phyloP scores from a whole-genome alignment of 495 filamentous ascomycete genomes.

The Penicillium crystallinum region DNA sequence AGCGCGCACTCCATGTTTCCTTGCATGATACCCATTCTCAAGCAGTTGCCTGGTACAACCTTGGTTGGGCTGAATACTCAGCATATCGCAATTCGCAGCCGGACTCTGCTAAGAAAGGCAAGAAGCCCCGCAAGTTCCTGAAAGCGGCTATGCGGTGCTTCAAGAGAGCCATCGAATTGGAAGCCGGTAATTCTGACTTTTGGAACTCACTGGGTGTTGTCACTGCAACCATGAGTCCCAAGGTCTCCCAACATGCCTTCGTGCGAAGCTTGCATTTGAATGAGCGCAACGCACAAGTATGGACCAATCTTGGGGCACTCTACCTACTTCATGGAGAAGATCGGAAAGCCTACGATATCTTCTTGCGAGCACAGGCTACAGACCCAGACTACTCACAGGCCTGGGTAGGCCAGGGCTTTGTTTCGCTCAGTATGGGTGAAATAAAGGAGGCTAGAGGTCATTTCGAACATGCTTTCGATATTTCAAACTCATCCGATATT shows the following conservation, averaged over 20 bases:
- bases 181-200: constrained; percentile 93
- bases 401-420: constrained; percentile 88
- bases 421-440: constrained; percentile 72
- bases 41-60: constrained; percentile 92
- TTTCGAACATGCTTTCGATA: constrained; percentile 95
- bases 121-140: constrained; percentile 55
- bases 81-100: constrained; percentile 60
- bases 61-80: constrained; percentile 88
- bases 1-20: constrained; percentile 72
- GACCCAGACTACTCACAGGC: constrained; percentile 90
- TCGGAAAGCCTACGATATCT: constrained; percentile 79
- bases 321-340: constrained; percentile 79
- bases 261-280: constrained; percentile 92
- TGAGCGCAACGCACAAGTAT: constrained; percentile 72
- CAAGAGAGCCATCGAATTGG: constrained; percentile 92
- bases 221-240: constrained; percentile 75
- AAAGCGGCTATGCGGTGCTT: constrained; percentile 87
- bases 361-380: constrained; percentile 83
- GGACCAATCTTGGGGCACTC: constrained; percentile 86
- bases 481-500: constrained; percentile 67
- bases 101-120: constrained; percentile 30
- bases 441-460: constrained; percentile 68
- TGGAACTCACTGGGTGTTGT: constrained; percentile 95
- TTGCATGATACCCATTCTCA: constrained; percentile 80
- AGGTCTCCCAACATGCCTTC: constrained; percentile 89